Base-by-base conservation (phyloP, 1,139 yeast species). In the Geotrichum europaeum region DNA sequence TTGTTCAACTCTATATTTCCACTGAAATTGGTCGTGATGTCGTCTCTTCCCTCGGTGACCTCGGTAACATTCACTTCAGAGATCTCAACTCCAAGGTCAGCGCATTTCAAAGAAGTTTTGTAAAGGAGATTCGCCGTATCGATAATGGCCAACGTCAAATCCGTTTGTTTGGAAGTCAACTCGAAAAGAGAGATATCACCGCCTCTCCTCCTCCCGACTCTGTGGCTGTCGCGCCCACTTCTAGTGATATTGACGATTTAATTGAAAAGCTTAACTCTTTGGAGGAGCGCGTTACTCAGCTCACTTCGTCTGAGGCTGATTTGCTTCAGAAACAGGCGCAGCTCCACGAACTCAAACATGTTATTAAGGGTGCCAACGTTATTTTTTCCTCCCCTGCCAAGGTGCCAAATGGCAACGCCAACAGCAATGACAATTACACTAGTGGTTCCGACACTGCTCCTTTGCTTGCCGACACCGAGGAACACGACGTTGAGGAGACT, bases 1-100 rank as follows among this genome's bases (percentile, higher is more conserved):
- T 94, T 65, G 92, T 92, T 50, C 98, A 94, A 78, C 82, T 94
- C 71, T 94, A 89, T 74, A 86, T 95, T 62, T 92, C 99, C 18
- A 85, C 87, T 36, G 99, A 94, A 73, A 84, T 91, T 64, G 88
- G 96, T 12, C 80, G 97, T 64, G 96, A 92, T 64, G 86, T 92
- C 63, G 96, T 92, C n/a, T 84, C 86, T 56, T 82, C 87, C 1
- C 76, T 94, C 56, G 99, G 99, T 20, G 85, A 86, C 65, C 77
- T 88, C 62, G 97, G 97, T 1, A 78, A 83, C 61, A 89, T 95
- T 34, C 98, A 95, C 71, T 91, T 95, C 74, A 81, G 97, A 63
- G 63, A 61, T 52, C 66, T 71, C 56, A 94, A 94, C 74, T 78
- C 87, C 51, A 84, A 83, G 69, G 83, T 90, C 60, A 86, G 87